Evolutionary conservation across 176 grass and related monocot species (phyloP).

Genomic region (Chloris gayana): DNA sequence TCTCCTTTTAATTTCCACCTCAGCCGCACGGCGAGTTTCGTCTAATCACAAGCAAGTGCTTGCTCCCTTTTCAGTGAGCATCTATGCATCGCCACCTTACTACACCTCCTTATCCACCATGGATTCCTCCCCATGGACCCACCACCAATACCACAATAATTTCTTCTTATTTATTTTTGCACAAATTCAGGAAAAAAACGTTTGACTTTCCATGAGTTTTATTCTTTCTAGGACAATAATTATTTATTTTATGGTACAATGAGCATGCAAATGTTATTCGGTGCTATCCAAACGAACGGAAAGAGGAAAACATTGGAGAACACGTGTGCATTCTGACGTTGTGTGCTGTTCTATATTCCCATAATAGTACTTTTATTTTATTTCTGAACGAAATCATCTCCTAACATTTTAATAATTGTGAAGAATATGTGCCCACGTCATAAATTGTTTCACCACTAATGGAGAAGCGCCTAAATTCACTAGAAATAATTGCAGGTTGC

Average conservation of each 20-base stretch:
- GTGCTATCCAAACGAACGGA: slow-evolving; percentile 12
- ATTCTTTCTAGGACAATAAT: neutral
- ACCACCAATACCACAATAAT: slow-evolving; percentile 6
- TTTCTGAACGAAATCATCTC: slow-evolving; percentile 6
- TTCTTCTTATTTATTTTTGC: slow-evolving; percentile 11
- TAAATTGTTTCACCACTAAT: neutral
- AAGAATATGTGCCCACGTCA: slow-evolving; percentile 40
- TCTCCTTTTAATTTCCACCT: slow-evolving; percentile 38
- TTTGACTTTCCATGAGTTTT: neutral
- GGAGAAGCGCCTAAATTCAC: slow-evolving; percentile 32
- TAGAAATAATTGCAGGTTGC: neutral
- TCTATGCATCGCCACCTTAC: slow-evolving; percentile 43
- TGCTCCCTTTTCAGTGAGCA: slow-evolving; percentile 56
- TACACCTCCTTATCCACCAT: slow-evolving; percentile 60
- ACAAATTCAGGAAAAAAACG: neutral
- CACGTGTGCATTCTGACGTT: slow-evolving; percentile 29
- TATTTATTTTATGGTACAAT: neutral
- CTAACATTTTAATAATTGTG: slow-evolving; percentile 20
- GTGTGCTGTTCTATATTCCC: slow-evolving; percentile 18
- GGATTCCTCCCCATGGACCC: slow-evolving; percentile 41
- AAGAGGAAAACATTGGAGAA: slow-evolving; percentile 10
- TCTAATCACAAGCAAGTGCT: slow-evolving; percentile 27
- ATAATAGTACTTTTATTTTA: neutral
- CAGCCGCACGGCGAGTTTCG: slow-evolving; percentile 25
- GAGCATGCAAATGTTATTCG: slow-evolving; percentile 25